These are phyloP conservation scores for Beta lomatogona DNA, from an alignment of 179 eudicot genomes.

Conservation along the genomic window DNA sequence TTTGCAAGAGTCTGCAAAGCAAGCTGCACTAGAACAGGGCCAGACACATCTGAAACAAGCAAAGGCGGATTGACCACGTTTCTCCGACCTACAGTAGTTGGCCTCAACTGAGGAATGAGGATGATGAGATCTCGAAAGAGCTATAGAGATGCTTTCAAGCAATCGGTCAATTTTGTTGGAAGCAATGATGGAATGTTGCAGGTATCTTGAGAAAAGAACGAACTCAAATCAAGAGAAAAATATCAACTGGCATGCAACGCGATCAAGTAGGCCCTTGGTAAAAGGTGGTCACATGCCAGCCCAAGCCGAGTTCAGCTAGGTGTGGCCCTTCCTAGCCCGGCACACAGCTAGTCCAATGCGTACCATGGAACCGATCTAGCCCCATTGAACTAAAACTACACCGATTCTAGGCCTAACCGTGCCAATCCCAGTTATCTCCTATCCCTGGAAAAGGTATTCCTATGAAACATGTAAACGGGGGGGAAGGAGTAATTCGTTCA, in stretches of 20 bases:
- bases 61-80: conserved; percentile 42
- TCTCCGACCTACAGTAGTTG: conserved; percentile 49
- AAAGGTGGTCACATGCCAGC: neutral
- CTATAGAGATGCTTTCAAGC: conserved; percentile 69
- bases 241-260: neutral
- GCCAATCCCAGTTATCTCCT: neutral
- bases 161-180: conserved; percentile 68
- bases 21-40: conserved; percentile 84
- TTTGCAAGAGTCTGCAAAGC: conserved; percentile 90
- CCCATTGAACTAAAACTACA: neutral
- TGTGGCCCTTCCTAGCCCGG: neutral
- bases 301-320: neutral
- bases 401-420: neutral
- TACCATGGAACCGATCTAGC: too few species aligned
- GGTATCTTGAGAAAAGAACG: conserved; percentile 12
- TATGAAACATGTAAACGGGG: too few species aligned
- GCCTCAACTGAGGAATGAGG: conserved; percentile 45
- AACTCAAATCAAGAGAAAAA: neutral
- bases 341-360: neutral
- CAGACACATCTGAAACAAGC: conserved; percentile 64
- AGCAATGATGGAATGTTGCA: conserved; percentile 86
- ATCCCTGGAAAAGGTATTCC: too few species aligned
- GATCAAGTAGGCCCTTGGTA: neutral
- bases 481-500: too few species aligned
- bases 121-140: conserved; percentile 69